Conservation (phyloP, 2,329 filamentous ascomycete genomes). For the Exophiala bonariae region DNA sequence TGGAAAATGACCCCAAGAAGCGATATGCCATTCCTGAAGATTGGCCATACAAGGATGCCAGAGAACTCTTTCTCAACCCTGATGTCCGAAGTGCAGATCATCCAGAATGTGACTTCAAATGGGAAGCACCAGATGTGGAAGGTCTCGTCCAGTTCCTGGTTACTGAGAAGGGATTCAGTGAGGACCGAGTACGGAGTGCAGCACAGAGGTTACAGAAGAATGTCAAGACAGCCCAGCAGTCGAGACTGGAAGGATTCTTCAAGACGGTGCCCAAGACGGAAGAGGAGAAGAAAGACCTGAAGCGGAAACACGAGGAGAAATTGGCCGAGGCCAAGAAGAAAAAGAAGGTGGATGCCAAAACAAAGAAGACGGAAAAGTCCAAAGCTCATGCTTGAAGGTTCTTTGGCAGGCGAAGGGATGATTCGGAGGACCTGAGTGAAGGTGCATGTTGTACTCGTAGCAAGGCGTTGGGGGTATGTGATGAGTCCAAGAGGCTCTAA, state of each 20-base stretch:
- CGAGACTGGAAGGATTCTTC: constrained; percentile 93
- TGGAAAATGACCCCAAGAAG: constrained; percentile 72
- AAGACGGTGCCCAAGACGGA: constrained; percentile 88
- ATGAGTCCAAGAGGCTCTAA: too few species aligned
- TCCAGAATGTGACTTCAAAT: constrained; percentile 92
- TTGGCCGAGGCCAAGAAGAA: constrained; percentile 93
- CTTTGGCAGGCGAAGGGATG: too few species aligned
- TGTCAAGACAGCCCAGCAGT: constrained; percentile 86
- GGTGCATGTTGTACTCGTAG: too few species aligned
- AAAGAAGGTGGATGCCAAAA: constrained; percentile 89
- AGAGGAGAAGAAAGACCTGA: constrained; percentile 77
- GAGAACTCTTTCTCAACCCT: constrained; percentile 86
- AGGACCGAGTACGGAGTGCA: constrained; percentile 82
- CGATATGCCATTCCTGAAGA: constrained; percentile 90
- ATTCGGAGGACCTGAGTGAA: too few species aligned
- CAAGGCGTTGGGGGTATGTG: too few species aligned
- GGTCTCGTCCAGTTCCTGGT: constrained; percentile 88
- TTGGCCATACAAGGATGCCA: constrained; percentile 92
- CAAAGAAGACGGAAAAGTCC: constrained; percentile 86
- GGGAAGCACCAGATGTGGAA: constrained; percentile 90
- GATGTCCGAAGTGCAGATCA: constrained; percentile 83
- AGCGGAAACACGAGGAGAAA: constrained; percentile 93
- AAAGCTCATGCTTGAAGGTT: constrained; percentile 74
- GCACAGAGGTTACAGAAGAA: constrained; percentile 83
- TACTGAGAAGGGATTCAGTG: constrained; percentile 92